phyloP scores from a whole-genome alignment of 1,284 basidiomycete genomes.

The Trichosporon sp. region DNA sequence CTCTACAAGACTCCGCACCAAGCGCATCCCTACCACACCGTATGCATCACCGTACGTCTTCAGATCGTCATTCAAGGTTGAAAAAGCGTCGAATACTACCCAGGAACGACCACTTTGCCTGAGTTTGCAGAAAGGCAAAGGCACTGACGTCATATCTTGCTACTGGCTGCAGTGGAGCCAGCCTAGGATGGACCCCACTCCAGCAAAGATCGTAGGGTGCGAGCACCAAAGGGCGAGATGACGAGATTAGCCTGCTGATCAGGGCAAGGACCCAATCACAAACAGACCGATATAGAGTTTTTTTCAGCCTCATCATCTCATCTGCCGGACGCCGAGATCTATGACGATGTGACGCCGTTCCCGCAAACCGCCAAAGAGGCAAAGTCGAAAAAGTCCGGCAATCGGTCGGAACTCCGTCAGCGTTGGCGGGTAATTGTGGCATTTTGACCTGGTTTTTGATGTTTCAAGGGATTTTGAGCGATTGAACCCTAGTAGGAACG shows the following conservation, averaged over 20 bases:
- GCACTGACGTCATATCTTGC: background rate
- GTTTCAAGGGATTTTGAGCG: background rate
- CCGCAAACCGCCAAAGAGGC: too few species aligned
- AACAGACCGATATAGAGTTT: background rate
- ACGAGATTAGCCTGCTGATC: background rate
- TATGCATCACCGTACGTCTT: too few species aligned
- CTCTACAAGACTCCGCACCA: too few species aligned
- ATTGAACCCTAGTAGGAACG: too few species aligned
- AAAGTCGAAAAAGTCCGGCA: background rate
- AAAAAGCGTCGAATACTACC: too few species aligned
- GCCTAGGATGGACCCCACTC: background rate
- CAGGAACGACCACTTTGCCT: too few species aligned
- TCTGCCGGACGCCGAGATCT: background rate
- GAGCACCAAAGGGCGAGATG: background rate
- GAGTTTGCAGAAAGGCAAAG: too few species aligned
- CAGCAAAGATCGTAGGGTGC: too few species aligned
- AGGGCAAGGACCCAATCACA: background rate
- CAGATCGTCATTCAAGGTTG: too few species aligned
- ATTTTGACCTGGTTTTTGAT: background rate
- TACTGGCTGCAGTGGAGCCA: too few species aligned
- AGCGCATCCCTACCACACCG: too few species aligned
- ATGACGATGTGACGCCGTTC: background rate
- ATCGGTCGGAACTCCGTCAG: background rate
- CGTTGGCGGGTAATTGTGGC: background rate
- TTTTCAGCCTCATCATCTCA: background rate